Conservation (phyloP, 2,329 filamentous ascomycete genomes). For the Aspergillus sp. region DNA sequence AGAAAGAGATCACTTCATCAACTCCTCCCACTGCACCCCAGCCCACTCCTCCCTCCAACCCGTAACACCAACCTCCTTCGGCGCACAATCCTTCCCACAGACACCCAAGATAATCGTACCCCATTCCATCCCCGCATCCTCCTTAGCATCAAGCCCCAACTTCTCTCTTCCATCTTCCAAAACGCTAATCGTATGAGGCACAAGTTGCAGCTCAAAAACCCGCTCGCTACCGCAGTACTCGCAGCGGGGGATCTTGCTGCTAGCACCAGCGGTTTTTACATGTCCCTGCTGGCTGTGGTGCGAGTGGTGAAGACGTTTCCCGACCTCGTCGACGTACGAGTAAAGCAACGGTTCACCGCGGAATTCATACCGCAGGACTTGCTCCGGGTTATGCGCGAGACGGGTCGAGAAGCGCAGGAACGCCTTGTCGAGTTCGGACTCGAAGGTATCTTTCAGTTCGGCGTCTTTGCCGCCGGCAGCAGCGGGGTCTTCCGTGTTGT, state of each 20-base stretch:
- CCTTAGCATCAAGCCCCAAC: conserved; percentile 50
- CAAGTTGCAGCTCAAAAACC: conserved; percentile 87
- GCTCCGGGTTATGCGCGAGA: conserved; percentile 72
- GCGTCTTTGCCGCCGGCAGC: conserved; percentile 25
- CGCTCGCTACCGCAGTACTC: conserved; percentile 65
- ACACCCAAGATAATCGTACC: conserved; percentile 84
- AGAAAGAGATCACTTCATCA: conserved; percentile 4
- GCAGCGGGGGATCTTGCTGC: conserved; percentile 62
- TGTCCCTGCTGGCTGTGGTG: conserved; percentile 6
- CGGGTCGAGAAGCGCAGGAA: conserved; percentile 78
- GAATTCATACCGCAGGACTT: conserved; percentile 76
- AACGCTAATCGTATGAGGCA: conserved; percentile 81
- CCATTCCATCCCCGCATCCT: conserved; percentile 90
- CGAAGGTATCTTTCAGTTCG: conserved; percentile 63
- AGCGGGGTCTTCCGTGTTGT: conserved; percentile 32
- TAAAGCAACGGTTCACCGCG: conserved; percentile 70
- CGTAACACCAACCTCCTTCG: conserved; percentile 54
- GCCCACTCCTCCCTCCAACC: conserved; percentile 92
- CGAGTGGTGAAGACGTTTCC: conserved; percentile 49
- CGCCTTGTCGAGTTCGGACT: conserved; percentile 65
- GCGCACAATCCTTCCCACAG: conserved; percentile 72
- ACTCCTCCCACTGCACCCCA: conserved; percentile 97
- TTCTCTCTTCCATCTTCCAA: conserved; percentile 66
- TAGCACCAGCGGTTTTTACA: conserved; percentile 21
- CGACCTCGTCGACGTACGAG: conserved; percentile 67